Conservation (phyloP, 2,329 filamentous ascomycete genomes). For the Ophiocordyceps robertsii region DNA sequence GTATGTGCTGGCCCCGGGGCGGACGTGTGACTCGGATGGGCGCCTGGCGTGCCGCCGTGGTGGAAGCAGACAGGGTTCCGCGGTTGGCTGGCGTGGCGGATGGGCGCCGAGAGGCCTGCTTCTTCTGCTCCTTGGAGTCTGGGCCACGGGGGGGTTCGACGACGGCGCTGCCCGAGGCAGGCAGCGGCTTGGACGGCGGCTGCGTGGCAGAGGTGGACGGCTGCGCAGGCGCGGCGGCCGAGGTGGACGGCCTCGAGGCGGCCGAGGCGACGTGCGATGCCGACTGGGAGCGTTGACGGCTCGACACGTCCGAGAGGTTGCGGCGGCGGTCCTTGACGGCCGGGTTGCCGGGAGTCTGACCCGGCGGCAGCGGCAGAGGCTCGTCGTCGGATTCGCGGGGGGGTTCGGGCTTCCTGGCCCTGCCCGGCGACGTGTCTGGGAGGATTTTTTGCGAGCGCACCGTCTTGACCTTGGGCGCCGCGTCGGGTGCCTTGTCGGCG, state of each 20-base stretch:
- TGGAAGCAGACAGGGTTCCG: conserved; percentile 3
- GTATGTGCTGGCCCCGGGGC: conserved; percentile 26
- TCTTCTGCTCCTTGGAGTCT: conserved; percentile 2
- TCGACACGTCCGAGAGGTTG: conserved; percentile 36
- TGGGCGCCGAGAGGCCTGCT: neutral
- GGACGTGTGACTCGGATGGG: conserved; percentile 10
- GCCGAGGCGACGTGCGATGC: conserved; percentile 21
- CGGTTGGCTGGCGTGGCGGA: conserved; percentile 9
- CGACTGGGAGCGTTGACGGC: conserved; percentile 42
- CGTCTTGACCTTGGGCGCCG: conserved; percentile 12
- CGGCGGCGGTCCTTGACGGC: conserved; percentile 33
- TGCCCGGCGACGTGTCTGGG: conserved; percentile 12
- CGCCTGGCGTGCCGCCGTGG: conserved; percentile 6
- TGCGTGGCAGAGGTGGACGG: neutral
- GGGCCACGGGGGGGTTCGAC: neutral
- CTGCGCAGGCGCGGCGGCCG: neutral
- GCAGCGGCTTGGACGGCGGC: neutral
- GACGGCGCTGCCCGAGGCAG: neutral
- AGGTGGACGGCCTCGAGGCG: conserved; percentile 12
- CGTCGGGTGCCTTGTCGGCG: conserved; percentile 16
- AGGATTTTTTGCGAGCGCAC: conserved; percentile 41
- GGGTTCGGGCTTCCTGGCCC: conserved; percentile 11
- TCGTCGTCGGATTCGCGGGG: conserved; percentile 20
- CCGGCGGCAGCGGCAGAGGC: conserved; percentile 31
- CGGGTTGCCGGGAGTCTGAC: conserved; percentile 49